Conservation (phyloP, 768 basidiomycete species). For the Lactarius evosmus region DNA sequence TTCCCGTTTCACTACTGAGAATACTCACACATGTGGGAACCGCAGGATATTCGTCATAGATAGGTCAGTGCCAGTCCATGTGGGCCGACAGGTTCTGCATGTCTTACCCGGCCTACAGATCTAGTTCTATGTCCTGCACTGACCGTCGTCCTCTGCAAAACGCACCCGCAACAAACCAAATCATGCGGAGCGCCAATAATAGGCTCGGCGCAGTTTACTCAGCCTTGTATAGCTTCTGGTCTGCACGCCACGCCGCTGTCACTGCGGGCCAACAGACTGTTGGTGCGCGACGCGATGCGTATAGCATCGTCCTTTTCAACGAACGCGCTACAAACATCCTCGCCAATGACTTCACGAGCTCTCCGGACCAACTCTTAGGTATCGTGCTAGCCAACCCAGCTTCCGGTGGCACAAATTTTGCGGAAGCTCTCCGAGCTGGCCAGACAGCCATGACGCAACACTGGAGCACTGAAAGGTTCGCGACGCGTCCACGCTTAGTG, state of each 20-base stretch:
- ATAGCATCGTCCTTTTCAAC: conserved; percentile 53
- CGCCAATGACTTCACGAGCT: conserved; percentile 46
- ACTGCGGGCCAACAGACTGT: conserved; percentile 29
- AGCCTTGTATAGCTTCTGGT: conserved; percentile 55
- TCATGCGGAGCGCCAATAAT: conserved; percentile 41
- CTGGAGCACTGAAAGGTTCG: conserved; percentile 52
- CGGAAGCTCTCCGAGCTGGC: conserved; percentile 39
- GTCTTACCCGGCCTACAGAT: conserved; percentile 38
- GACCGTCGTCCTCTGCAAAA: conserved; percentile 46
- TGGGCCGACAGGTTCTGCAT: background rate
- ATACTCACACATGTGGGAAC: background rate
- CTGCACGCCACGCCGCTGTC: conserved; percentile 44
- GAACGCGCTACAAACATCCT: conserved; percentile 30
- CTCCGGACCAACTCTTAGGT: conserved; percentile 44
- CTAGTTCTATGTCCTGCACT: conserved; percentile 44
- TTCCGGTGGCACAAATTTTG: conserved; percentile 45
- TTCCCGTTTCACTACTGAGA: background rate
- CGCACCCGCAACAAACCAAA: conserved; percentile 41
- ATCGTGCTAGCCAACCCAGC: conserved; percentile 37
- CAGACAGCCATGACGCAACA: conserved; percentile 41
- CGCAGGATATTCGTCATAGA: background rate
- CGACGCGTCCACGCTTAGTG: background rate
- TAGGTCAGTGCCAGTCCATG: background rate
- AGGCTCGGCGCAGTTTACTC: conserved; percentile 59
- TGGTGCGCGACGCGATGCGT: conserved; percentile 46